These are phyloP conservation scores for Sophora flavescens DNA, from an alignment of 306 rosid species.

Conservation along the genomic window DNA sequence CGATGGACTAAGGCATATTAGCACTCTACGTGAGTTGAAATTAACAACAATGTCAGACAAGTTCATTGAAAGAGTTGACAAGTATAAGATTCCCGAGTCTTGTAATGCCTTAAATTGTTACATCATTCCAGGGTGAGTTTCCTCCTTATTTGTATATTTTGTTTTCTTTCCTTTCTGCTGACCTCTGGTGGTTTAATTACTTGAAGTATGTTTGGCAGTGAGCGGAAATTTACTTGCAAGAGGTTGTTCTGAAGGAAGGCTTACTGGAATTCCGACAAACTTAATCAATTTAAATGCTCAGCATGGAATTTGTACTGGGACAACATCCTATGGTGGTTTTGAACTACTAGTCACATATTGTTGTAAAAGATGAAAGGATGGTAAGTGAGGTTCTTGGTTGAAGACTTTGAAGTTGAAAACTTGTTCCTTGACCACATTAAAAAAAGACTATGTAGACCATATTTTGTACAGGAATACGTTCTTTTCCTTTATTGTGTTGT, in stretches of 20 bases:
- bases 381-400: neutral
- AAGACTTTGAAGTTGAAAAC: neutral
- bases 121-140: neutral
- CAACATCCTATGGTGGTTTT: too few species aligned
- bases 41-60: slow-evolving; percentile 45
- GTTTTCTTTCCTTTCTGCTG: neutral
- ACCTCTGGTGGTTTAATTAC: neutral
- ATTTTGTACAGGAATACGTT: neutral
- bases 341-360: too few species aligned
- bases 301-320: neutral
- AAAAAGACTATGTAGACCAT: neutral
- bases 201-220: slow-evolving; percentile 13
- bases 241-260: neutral
- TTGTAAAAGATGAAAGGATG: too few species aligned
- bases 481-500: neutral
- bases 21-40: slow-evolving; percentile 47
- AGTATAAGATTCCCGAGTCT: neutral
- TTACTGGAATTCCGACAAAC: neutral
- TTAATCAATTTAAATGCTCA: neutral
- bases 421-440: neutral
- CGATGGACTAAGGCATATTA: slow-evolving; percentile 40
- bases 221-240: neutral
- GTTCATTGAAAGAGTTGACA: neutral
- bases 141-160: neutral
- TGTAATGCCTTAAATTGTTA: slow-evolving; percentile 5